phyloP scores from a whole-genome alignment of 1,284 basidiomycete species.

The Veloboletus limbatus region DNA sequence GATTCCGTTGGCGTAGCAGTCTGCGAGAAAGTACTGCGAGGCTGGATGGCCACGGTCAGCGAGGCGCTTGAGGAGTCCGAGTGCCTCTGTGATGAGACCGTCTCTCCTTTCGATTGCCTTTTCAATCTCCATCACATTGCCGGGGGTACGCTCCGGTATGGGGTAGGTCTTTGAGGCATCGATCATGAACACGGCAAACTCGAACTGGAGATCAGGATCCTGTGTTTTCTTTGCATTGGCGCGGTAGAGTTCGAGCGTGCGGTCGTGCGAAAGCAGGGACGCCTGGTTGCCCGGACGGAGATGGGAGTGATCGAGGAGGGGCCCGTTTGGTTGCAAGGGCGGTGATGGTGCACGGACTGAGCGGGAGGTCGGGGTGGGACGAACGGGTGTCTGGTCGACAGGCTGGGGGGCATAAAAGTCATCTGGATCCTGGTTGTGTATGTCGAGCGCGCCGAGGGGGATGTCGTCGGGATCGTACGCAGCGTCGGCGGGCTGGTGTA shows the following conservation, averaged over 20 bases:
- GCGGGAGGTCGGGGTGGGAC: slow-evolving; percentile 36
- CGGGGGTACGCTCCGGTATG: slow-evolving; percentile 63
- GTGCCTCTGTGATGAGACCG: slow-evolving; percentile 85
- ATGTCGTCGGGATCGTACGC: slow-evolving; percentile 34
- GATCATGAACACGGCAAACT: slow-evolving; percentile 98
- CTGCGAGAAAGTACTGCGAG: slow-evolving; percentile 96
- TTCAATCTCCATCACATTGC: slow-evolving; percentile 78
- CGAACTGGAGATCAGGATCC: slow-evolving; percentile 96
- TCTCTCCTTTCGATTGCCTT: slow-evolving; percentile 79
- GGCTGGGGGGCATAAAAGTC: slow-evolving; percentile 39
- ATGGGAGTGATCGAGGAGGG: slow-evolving; percentile 90
- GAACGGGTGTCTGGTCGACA: slow-evolving; percentile 23
- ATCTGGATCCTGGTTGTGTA: slow-evolving; percentile 30
- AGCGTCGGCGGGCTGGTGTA: slow-evolving; percentile 32
- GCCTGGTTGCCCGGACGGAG: slow-evolving; percentile 91
- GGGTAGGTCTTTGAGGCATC: slow-evolving; percentile 89
- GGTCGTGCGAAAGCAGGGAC: slow-evolving; percentile 89
- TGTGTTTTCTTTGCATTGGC: slow-evolving; percentile 98
- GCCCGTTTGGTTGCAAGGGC: slow-evolving; percentile 52
- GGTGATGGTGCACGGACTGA: slow-evolving; percentile 39
- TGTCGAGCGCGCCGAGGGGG: slow-evolving; percentile 28
- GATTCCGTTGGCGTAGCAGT: slow-evolving; percentile 97
- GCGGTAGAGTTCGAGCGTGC: slow-evolving; percentile 95
- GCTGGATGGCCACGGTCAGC: slow-evolving; percentile 93
- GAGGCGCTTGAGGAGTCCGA: slow-evolving; percentile 80